Evolutionary conservation across 441 rosid genomes (phyloP).

Genomic region (Populus hybrid): DNA sequence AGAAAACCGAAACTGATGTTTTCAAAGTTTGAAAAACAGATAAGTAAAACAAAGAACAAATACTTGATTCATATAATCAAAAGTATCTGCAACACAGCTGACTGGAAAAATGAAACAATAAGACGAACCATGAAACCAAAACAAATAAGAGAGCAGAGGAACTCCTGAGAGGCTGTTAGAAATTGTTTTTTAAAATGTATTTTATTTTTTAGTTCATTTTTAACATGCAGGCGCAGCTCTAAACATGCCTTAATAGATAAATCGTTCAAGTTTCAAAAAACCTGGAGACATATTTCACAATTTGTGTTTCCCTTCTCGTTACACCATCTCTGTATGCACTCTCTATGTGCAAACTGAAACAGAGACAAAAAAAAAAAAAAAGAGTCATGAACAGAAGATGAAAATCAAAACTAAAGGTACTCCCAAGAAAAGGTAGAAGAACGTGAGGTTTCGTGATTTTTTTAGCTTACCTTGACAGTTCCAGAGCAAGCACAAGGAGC

Average conservation of each 20-base stretch:
- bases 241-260: background rate
- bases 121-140: background rate
- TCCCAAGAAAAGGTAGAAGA: background rate
- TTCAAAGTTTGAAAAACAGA: background rate
- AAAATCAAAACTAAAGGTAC: conserved; percentile 1
- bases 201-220: no score
- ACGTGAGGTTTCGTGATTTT: background rate
- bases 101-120: background rate
- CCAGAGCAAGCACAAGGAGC: conserved; percentile 97
- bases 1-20: background rate
- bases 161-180: background rate
- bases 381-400: background rate
- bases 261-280: conserved; percentile 10
- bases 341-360: conserved; percentile 83
- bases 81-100: background rate
- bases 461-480: conserved; percentile 57
- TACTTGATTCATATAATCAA: background rate
- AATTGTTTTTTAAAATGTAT: no score
- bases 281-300: conserved; percentile 96
- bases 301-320: conserved; percentile 86
- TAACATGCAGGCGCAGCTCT: no score
- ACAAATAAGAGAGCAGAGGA: background rate
- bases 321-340: conserved; percentile 96
- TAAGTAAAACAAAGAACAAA: background rate
- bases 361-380: background rate